A percentile compares a stretch with the other conserved stretches of the same genome.
Conservation (phyloP, 2,329 filamentous ascomycete genomes). For the Ilyonectria sp. region DNA sequence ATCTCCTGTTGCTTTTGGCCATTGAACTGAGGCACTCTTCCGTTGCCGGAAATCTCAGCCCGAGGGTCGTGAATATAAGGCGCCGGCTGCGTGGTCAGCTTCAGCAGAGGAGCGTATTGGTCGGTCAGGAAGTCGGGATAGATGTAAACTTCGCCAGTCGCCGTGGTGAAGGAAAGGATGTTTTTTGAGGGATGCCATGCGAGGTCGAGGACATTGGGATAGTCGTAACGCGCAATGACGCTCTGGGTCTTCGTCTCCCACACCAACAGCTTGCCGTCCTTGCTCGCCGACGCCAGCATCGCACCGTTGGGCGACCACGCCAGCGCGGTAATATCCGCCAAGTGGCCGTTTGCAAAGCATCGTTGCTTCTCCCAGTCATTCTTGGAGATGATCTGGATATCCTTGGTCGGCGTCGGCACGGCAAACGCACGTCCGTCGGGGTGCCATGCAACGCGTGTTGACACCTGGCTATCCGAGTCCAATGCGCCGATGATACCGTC, state of each 20-base stretch:
- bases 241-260: slow-evolving; percentile 95
- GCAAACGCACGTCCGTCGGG: slow-evolving; percentile 95
- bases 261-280: slow-evolving; percentile 79
- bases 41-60: slow-evolving; percentile 77
- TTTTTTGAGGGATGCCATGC: slow-evolving; percentile 94
- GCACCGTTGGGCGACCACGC: slow-evolving; percentile 97
- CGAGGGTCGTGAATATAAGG: slow-evolving; percentile 89
- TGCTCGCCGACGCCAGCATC: slow-evolving; percentile 80
- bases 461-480: slow-evolving; percentile 81
- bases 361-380: slow-evolving; percentile 92
- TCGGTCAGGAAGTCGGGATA: slow-evolving; percentile 78
- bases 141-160: slow-evolving; percentile 94
- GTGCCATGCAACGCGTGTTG: slow-evolving; percentile 87
- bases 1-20: slow-evolving; percentile 65
- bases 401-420: slow-evolving; percentile 83
- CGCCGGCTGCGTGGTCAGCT: slow-evolving; percentile 77
- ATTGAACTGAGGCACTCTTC: slow-evolving; percentile 68
- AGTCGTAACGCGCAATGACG: slow-evolving; percentile 83
- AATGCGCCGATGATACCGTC: slow-evolving; percentile 87
- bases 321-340: slow-evolving; percentile 86
- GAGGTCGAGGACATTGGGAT: slow-evolving; percentile 87
- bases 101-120: slow-evolving; percentile 70
- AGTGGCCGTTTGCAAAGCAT: slow-evolving; percentile 83
- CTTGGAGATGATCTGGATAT: slow-evolving; percentile 90
- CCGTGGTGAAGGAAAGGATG: slow-evolving; percentile 90